These are phyloP conservation scores for Iris macrosiphon DNA, from an alignment of 106 monocot genomes.

Conservation along the genomic window DNA sequence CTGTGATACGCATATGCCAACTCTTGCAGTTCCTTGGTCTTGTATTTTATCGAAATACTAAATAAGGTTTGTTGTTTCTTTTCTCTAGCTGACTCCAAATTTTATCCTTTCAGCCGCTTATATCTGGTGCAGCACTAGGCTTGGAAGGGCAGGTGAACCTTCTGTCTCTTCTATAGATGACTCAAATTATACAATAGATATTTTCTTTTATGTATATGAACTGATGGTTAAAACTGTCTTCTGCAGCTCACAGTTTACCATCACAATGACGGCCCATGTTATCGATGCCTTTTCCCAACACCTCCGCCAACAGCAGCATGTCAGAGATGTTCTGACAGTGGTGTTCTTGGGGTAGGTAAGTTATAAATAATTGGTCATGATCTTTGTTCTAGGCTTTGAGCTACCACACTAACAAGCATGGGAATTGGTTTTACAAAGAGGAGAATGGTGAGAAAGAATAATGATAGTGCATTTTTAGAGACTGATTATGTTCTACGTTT, in stretches of 20 bases:
- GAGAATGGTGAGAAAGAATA: no score
- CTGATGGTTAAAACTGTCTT: neutral
- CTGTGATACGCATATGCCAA: no score
- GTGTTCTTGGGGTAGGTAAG: slow-evolving; percentile 99
- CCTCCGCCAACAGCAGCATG: slow-evolving; percentile 93
- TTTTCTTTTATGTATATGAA: neutral
- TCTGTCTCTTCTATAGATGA: no score
- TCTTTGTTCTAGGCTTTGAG: no score
- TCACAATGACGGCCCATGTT: slow-evolving; percentile 93
- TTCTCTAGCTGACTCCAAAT: neutral
- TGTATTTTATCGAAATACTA: neutral
- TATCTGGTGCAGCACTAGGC: slow-evolving; percentile 95
- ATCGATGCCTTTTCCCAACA: slow-evolving; percentile 94
- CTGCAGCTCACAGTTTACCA: slow-evolving; percentile 90
- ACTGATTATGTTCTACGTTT: no score
- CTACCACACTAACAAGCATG: no score
- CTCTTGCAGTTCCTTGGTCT: no score
- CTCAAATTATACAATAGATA: no score
- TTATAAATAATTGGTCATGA: no score
- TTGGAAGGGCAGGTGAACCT: slow-evolving; percentile 89
- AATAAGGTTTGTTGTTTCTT: neutral
- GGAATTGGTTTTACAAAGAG: no score
- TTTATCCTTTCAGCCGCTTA: slow-evolving; percentile 68
- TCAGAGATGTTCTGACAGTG: slow-evolving; percentile 98
- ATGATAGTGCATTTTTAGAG: no score